Evolutionary conservation across 2,329 filamentous ascomycete species (phyloP).

Genomic region (Claviceps fusiformis): DNA sequence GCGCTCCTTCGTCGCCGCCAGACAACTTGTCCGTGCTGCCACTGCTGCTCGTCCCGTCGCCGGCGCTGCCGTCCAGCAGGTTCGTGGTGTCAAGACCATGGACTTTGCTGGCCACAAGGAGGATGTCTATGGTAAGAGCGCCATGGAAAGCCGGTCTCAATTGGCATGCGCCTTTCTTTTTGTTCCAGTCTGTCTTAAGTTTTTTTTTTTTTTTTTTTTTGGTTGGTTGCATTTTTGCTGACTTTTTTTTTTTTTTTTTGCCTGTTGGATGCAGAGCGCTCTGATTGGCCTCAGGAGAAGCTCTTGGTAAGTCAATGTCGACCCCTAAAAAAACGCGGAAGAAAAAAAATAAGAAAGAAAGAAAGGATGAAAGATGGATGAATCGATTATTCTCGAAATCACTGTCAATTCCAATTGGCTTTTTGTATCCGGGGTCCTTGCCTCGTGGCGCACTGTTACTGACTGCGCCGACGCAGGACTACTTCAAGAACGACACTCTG

Average conservation of each 20-base stretch:
- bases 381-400: background rate
- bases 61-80: conserved; percentile 50
- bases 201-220: background rate
- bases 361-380: background rate
- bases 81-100: conserved; percentile 92
- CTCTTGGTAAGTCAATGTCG: conserved; percentile 58
- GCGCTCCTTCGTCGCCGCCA: conserved; percentile 49
- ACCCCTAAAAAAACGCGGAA: background rate
- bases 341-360: background rate
- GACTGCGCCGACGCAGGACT: conserved; percentile 47
- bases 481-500: conserved; percentile 99
- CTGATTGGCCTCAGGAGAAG: conserved; percentile 97
- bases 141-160: background rate
- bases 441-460: background rate
- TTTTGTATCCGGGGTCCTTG: background rate
- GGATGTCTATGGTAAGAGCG: conserved; percentile 68
- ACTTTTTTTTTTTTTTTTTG: background rate
- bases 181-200: background rate
- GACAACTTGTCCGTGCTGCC: conserved; percentile 38
- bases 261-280: conserved; percentile 56
- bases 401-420: conserved; percentile 2
- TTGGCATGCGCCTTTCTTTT: background rate
- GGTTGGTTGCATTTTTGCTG: conserved; percentile 7
- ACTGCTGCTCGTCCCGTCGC: conserved; percentile 34
- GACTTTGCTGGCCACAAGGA: conserved; percentile 96